Percentiles rank a stretch among this genome's conserved stretches.
Conservation (phyloP, 371 early-diverging fungal species). For the Mucor saturninus region DNA sequence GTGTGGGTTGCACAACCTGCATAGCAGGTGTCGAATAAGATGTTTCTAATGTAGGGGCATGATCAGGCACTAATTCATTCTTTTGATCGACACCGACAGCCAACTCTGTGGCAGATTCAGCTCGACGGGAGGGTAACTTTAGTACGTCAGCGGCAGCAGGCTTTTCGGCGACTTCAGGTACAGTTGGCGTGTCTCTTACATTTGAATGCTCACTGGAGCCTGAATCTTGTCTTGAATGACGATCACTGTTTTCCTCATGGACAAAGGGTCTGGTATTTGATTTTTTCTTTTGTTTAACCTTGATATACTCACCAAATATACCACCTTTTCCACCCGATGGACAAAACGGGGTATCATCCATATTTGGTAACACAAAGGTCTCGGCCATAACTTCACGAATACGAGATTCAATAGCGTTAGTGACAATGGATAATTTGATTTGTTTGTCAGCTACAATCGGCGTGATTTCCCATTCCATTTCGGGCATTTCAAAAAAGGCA, state of each 20-base stretch:
- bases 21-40: slow-evolving; percentile 21
- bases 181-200: slow-evolving; percentile 14
- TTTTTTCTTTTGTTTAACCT: slow-evolving; percentile 6
- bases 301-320: slow-evolving; percentile 52
- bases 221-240: neutral
- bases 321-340: slow-evolving; percentile 68
- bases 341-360: slow-evolving; percentile 88
- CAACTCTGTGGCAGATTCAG: slow-evolving; percentile 18
- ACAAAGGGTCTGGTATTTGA: neutral
- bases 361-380: slow-evolving; percentile 86
- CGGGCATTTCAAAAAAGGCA: slow-evolving; percentile 83
- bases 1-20: neutral
- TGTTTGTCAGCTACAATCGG: slow-evolving; percentile 87
- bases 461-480: slow-evolving; percentile 77
- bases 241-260: neutral
- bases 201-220: neutral
- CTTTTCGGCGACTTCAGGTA: slow-evolving; percentile 21
- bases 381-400: slow-evolving; percentile 83
- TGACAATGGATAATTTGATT: slow-evolving; percentile 76
- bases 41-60: neutral
- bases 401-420: slow-evolving; percentile 83
- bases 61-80: neutral
- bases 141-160: slow-evolving; percentile 15
- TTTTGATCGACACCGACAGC: neutral
- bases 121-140: slow-evolving; percentile 19